phyloP scores from a whole-genome alignment of 768 basidiomycete species.

The Cystofilobasidium bisporidii region DNA sequence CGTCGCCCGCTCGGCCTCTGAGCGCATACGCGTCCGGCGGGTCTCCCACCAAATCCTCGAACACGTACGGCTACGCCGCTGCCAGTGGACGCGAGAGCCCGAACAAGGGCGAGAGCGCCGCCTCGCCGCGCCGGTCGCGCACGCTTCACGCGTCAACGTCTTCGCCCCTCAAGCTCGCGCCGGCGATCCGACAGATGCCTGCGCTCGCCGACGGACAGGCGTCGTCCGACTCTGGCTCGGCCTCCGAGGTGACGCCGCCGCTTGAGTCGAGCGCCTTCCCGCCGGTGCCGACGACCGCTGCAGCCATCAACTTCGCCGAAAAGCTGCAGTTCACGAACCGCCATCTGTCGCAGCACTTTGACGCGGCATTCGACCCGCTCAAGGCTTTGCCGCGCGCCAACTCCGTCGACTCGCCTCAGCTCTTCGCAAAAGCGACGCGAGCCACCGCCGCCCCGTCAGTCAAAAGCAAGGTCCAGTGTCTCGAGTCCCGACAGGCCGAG shows the following conservation, averaged over 20 bases:
- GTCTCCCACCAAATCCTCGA: background rate
- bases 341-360: background rate
- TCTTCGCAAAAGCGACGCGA: background rate
- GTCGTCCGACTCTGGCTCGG: conserved; percentile 21
- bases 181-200: background rate
- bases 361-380: background rate
- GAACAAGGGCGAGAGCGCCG: background rate
- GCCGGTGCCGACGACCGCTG: background rate
- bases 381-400: background rate
- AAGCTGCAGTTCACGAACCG: background rate
- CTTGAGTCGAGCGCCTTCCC: background rate
- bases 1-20: background rate
- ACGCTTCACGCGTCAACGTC: background rate
- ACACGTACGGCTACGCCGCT: background rate
- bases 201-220: background rate
- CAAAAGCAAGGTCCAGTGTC: conserved; percentile 21
- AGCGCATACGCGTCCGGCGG: background rate
- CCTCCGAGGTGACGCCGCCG: conserved; percentile 23
- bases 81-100: conserved; percentile 13
- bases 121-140: background rate
- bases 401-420: conserved; percentile 1
- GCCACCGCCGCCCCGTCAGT: conserved; percentile 18
- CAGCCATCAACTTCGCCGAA: conserved; percentile 3
- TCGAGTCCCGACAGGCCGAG: conserved; percentile 12
- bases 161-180: background rate